Evolutionary conservation across 768 basidiomycete species (phyloP), one percentile per base, ranked within the genome.

Genomic region (Boletus pseudo-olivaceus): DNA sequence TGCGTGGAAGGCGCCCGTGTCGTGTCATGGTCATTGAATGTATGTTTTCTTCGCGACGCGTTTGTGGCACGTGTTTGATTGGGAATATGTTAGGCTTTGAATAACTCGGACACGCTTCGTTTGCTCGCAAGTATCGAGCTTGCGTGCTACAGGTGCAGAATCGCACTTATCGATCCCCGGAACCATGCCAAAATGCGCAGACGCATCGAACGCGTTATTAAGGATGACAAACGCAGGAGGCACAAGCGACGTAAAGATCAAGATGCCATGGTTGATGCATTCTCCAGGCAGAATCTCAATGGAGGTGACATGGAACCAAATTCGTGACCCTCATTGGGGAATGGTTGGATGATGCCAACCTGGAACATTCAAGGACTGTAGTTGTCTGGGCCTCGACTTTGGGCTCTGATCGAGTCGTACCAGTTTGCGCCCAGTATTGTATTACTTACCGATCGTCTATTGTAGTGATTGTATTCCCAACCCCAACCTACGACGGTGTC

Each of bases 1-100:
- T 87, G 86, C 51, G 83, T 93, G 20, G 88, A 92, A 54, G 84
- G 82, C 20, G 67, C 76, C 38, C 82, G 80, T 39, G 90, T 93
- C 38, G 75, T 92, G 32, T 92, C 90, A 14, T 93, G 90, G 89
- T 92, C 90, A 30, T 67, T 92, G 55, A 91, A 92, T 64, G 90
- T 90, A 62, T 52, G 84, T 41, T 52, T 37, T 41, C 40, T 47
- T 56, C n/a, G 41, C 42, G 27, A 49, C 50, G 45, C 32, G 38
- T 56, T 45, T 37, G 41, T 39, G 40, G 11, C 40, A 45, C 30
- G 44, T 51, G 39, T 33, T 57, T 63, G 56, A 62, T 42, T 49
- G 35, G 43, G 35, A 38, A 43, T 60, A 42, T 56, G 38, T 40
- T 58, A 93, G 90, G 89, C 90, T 2, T 69, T 90, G 58, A 93